Base-by-base conservation (phyloP, 495 filamentous ascomycete species). In the Penicillium soppii region DNA sequence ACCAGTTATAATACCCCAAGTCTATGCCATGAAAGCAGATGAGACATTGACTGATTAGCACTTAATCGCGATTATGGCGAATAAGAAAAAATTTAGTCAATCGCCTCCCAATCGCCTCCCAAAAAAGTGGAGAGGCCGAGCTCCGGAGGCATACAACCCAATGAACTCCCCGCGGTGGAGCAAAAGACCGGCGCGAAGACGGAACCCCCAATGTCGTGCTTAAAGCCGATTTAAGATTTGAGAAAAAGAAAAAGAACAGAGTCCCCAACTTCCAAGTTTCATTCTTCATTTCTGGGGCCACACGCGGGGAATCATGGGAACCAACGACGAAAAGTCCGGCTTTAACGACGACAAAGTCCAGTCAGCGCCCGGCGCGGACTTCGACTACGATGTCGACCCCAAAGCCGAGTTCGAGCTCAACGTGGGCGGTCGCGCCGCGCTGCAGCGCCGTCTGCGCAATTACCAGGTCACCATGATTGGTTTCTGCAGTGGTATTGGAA, bases 401-500 rank as follows among this genome's bases (percentile, higher is more conserved):
- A 71, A 71, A 26, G 62, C 43, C 9, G 66, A 69, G 46, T 37
- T 71, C 16, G 50, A 68, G 58, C 60, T 71, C 51, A 69, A 69
- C 55, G 62, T 69, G 3, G 68, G 68, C 29, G 68, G 68, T 25
- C 67, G 67, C 19, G 69, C 59, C 32, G 59, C 59, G 1, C 61
- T 65, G 16, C 69, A 72, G 57, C 63, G 69, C 16, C 66, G 67
- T 7, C 60, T 72, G 40, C 62, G 62, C 36, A 67, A 69, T 42
- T 72, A 72, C 22, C 69, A 72, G 48, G 58, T 72, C 27, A 63
- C 56, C 42, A 72, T 72, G 69, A 72, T 72, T 45, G 69, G 66
- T 5, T 66, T 72, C 53, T 69, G 64, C 51, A 57, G 69, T 52
- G 69, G 67, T 29, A 68, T 90, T 60, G 89, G 87, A 17, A 91